Percentiles rank a stretch among this genome's conserved stretches.
Conservation (phyloP, 2,329 filamentous ascomycete species). For the Teratosphaeriaceae sp. region DNA sequence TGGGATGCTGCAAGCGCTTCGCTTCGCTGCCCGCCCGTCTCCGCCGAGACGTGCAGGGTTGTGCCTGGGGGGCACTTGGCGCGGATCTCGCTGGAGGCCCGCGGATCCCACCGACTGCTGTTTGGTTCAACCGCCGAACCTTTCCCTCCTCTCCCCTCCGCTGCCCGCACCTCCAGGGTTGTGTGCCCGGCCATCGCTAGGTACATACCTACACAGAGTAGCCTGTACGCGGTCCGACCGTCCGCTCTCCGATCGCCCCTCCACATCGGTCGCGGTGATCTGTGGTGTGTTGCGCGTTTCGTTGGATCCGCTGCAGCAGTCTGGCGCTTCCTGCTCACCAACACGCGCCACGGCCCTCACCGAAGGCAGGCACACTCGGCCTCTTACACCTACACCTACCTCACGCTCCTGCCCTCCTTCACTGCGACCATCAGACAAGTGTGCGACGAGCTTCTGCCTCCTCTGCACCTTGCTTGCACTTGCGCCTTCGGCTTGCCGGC, state of each 20-base stretch:
- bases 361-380: conserved; percentile 3
- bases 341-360: background rate
- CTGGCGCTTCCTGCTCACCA: conserved; percentile 2
- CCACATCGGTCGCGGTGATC: background rate
- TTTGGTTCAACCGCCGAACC: background rate
- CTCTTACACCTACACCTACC: background rate
- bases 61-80: background rate
- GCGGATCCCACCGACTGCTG: background rate
- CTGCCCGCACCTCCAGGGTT: background rate
- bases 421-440: conserved; percentile 5
- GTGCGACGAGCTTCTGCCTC: conserved; percentile 8
- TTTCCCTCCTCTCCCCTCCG: background rate
- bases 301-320: background rate
- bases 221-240: background rate
- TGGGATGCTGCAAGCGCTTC: background rate
- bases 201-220: no score
- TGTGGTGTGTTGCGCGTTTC: background rate
- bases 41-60: background rate
- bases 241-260: background rate
- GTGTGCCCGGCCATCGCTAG: conserved; percentile 1
- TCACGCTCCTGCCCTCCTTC: conserved; percentile 3
- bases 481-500: conserved; percentile 18
- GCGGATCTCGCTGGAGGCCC: background rate
- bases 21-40: background rate
- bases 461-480: conserved; percentile 11